Base-by-base conservation (phyloP, 768 basidiomycete genomes). In the Auricularia auricula-judae region DNA sequence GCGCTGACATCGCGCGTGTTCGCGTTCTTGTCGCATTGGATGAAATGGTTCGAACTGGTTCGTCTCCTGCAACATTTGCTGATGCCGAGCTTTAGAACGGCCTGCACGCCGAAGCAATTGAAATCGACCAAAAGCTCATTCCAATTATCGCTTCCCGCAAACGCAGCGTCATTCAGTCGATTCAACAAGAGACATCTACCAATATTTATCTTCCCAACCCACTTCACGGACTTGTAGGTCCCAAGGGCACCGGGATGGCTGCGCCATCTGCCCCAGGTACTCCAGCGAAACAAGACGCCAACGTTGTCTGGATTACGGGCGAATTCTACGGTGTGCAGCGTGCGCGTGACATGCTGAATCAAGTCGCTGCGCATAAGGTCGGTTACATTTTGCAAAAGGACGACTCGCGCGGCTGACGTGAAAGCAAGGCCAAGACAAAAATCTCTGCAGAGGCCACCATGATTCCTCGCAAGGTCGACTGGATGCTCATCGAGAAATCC, bases 281-380 rank as follows among this genome's bases (percentile, higher is more conserved):
- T 70, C 74, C 71, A 74, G 65, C 68, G 66, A 80, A 77, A 71
- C 82, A 87, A 71, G 85, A 83, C 65, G 81, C 80, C 65, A 93
- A 91, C 72, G 77, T 87, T 23, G 88, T 98, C 66, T 99, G 91
- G 88, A 94, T 99, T 70, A 98, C 96, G 0, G 96, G 96, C 51
- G 96, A 98, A 75, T 97, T 96, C 73, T 96, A 98, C 67, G 91
- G 91, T 18, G 95, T 98, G 11, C 92, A 96, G 73, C 79, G 96
- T 62, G 96, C 96, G 11, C 82, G 91, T 67, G 96, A 98, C 72
- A 98, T 97, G 95, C 77, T 99, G 10, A 88, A 86, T 74, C 89
- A 95, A 73, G 80, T 93, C 21, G 91, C 94, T 4, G 77, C 87
- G 64, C 87, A 82, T 71, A 98, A 98, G 84, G 94, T 91, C 36